phyloP scores from a whole-genome alignment of 305 asterid genomes.

The Fraxinus albicans region DNA sequence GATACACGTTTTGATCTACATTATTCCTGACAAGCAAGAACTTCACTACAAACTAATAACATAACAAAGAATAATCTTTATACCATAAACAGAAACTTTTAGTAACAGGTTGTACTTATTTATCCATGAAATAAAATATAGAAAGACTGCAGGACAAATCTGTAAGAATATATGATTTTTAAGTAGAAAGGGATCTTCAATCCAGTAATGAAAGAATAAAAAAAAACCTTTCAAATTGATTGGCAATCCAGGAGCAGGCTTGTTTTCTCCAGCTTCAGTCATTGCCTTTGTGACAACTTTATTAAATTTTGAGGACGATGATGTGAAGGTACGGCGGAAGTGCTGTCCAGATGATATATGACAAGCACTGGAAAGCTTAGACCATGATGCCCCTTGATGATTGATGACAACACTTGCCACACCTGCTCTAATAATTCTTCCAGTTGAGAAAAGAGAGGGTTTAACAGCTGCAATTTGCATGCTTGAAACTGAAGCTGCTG shows the following conservation, averaged over 20 bases:
- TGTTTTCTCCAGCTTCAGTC: constrained; percentile 55
- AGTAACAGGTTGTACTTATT: neutral
- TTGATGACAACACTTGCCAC: constrained; percentile 30
- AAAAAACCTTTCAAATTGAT: constrained; percentile 65
- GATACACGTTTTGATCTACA: neutral
- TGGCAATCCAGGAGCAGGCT: constrained; percentile 56
- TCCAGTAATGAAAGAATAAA: neutral
- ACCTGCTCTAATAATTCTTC: constrained; percentile 28
- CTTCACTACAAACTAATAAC: neutral
- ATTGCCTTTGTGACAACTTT: constrained; percentile 54
- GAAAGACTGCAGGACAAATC: neutral
- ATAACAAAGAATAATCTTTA: neutral
- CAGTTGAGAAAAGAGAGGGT: constrained; percentile 34
- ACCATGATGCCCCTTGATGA: constrained; percentile 41
- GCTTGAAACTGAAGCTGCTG: constrained; percentile 39
- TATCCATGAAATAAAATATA: neutral
- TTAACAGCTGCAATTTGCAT: constrained; percentile 34
- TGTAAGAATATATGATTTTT: neutral
- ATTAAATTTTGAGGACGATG: constrained; percentile 42
- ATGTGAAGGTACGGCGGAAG: constrained; percentile 44
- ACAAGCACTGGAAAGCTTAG: constrained; percentile 53
- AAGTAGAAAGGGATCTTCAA: neutral
- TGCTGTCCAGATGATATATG: constrained; percentile 44
- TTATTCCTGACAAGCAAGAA: neutral
- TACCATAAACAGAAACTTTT: neutral